Evolutionary conservation across 495 filamentous ascomycete genomes (phyloP), one percentile per base, ranked within the genome.

Genomic region (Amphirosellinia nigrospora): DNA sequence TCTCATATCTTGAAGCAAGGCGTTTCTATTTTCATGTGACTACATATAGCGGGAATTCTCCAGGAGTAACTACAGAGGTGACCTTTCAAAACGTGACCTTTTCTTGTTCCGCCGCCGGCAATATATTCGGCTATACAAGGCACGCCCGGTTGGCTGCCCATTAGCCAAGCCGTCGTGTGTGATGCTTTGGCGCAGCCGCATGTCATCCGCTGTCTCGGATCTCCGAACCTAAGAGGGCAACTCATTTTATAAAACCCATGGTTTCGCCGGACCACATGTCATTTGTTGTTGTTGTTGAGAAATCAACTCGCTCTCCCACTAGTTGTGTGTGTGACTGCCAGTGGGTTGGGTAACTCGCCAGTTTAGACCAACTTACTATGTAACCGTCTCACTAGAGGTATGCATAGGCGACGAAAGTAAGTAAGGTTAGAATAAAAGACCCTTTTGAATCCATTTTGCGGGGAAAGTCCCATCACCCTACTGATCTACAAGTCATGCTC

Each of bases 191-290:
- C 34, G 36, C 45, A n/a, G 59, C 59, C 58, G 36, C 48, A 45
- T 55, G 48, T 60, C 21, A 34, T 52, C 45, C 30, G 46, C 11
- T 69, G 67, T 63, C 59, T 45, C 59, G 59, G 67, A 55, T 58
- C 48, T 46, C 26, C 11, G 23, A 19, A 36, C 67, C 59, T 23
- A 63, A 64, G 46, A 45, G 34, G 68, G 68, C 45, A 64, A 58
- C 68, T 70, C 59, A 32, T 23, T n/a, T 6, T 41, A 28, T 50
- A 16, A 61, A 2, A 23, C 10, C 58, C 39, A 0, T 46, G 26
- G 26, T 36, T 16, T 30, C 46, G 15, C 39, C 19, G n/a, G n/a
- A 15, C 50, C 39, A 58, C 65, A 46, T 45, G 53, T n/a, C n/a
- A n/a, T n/a, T n/a, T n/a, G n/a, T n/a, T n/a, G n/a, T n/a, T n/a